Base-by-base conservation (phyloP, 805 yeast genomes). In the Tetrapisispora taiwanensis region DNA sequence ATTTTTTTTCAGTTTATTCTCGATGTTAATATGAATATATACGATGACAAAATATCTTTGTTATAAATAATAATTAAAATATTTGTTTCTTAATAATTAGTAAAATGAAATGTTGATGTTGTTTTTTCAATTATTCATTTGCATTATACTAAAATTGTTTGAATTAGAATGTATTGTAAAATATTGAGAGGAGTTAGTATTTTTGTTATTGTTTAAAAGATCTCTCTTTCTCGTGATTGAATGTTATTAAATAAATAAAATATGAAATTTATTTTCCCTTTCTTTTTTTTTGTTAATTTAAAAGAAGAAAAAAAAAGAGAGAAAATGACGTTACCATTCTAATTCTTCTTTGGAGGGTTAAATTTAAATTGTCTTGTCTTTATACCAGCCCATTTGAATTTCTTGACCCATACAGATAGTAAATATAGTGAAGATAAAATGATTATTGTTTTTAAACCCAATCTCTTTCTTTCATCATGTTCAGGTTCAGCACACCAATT, bases 401-500 rank as follows among this genome's bases (percentile, higher is more conserved):
- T 86, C 84, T 92, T 92, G 54, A 87, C 89, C 84, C 89, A 86
- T 59, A 92, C 75, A 46, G 95, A 76, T 48, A 88, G 57, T 60
- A 86, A 78, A 76, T 81, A 87, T 58, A 92, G 73, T 33, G 89
- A 71, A 36, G 95, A 79, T 50, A 82, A 65, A 52, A 88, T 75
- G 59, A 89, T 73, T 54, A 92, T 63, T 43, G 96, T 95, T 76
- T 92, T 92, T 68, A 86, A 73, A 73, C 98, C 98, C 69, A 83
- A 75, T 73, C 83, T 86, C 81, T 92, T 92, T 75, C 98, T 84
- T 66, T 88, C 96, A 62, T 92, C 98, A 60, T 84, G 96, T 74
- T 92, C 98, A 50, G 98, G 98, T 73, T 88, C 96, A 47, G 96
- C 73, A 53, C 96, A 87, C 98, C 98, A 92, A 78, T 89, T 84